Evolutionary conservation across 2,329 filamentous ascomycete species (phyloP), one percentile per base, ranked within the genome.

Genomic region (Venturia effusa): DNA sequence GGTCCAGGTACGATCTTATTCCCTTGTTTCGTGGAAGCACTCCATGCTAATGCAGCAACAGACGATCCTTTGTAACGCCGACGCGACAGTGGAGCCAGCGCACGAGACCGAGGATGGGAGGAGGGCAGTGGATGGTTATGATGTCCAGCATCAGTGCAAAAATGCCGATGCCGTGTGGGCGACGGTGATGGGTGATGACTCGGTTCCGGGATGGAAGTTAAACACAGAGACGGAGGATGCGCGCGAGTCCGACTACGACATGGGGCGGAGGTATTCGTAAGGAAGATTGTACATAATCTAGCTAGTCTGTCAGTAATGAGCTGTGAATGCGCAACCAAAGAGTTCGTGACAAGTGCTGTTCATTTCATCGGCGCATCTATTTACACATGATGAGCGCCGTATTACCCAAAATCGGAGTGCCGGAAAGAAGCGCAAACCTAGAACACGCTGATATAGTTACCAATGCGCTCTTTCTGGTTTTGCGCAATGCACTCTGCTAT

Each of bases 401-500:
- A n/a, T 27, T 54, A 54, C 48, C 48, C 48, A 54, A 54, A 54
- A 54, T 10, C 55, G 32, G 54, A 32, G 32, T 22, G 19, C 22
- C 32, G 43, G 27, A 19, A 57, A 22, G n/a, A 30, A 27, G 11
- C 22, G 22, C 27, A n/a, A 10, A 27, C 13, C 54, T 78, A 96
- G 78, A 99, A 96, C 67, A 97, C 94, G 78, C 92, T 96, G 76
- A 99, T 99, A 78, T 96, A 99, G 79, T 97, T 99, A 70, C 90
- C 89, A 75, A 99, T 97, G 74, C 94, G 86, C 77, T 99, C 94
- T 81, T 99, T 99, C 79, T 99, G 94, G 81, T 96, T 97, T 79
- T 99, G 94, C 64, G 94, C 94, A 83, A 99, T 99, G 79, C 94
- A 99, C 78, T 99, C 94, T 27, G 94, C 89, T 76, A 99, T 99